Base-by-base conservation (phyloP, 495 filamentous ascomycete species). In the Amphirosellinia nigrospora region DNA sequence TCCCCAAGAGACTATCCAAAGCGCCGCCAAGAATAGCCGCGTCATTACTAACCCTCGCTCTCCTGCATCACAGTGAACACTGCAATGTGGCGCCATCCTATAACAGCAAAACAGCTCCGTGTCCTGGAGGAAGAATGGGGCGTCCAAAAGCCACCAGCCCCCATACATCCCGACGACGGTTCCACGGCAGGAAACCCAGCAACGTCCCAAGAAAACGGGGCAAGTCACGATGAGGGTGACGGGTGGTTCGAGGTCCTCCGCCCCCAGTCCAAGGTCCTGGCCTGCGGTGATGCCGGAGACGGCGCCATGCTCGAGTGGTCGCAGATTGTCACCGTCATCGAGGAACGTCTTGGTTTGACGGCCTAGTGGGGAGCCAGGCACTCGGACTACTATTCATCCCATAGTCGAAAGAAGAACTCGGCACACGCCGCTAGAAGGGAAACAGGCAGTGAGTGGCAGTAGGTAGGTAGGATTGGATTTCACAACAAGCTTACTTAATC, bases 51-150 rank as follows among this genome's bases (percentile, higher is more conserved):
- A 52, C 23, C 2, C 21, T 4, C 48, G 30, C 13, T 13, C 4
- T 50, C 26, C 23, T 39, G 26, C 55, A 43, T 38, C 50, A 48
- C 32, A 70, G 68, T 96, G 93, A 95, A 96, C 81, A 93, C 89
- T n/a, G 89, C 89, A 3, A 97, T 97, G 95, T 97, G 91, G 91
- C 82, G 83, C 62, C 92, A 97, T 79, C 94, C 94, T 21, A 79
- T 97, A 46, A 97, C 94, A 0, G 81, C 75, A 56, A 87, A 88
- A 70, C 92, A 96, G 64, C 77, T 97, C 11, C 73, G 76, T n/a
- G 79, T 91, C 0, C 79, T 97, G 43, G 81, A 87, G 66, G 87
- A 90, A n/a, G 91, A 94, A 63, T 94, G 92, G 92, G 89, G 86
- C 39, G 80, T 88, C 66, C 74, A 70, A 65, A 45, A 55, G 43